Evolutionary conservation across 1,284 basidiomycete genomes (phyloP).

Genomic region (Cystobasidium sp.): DNA sequence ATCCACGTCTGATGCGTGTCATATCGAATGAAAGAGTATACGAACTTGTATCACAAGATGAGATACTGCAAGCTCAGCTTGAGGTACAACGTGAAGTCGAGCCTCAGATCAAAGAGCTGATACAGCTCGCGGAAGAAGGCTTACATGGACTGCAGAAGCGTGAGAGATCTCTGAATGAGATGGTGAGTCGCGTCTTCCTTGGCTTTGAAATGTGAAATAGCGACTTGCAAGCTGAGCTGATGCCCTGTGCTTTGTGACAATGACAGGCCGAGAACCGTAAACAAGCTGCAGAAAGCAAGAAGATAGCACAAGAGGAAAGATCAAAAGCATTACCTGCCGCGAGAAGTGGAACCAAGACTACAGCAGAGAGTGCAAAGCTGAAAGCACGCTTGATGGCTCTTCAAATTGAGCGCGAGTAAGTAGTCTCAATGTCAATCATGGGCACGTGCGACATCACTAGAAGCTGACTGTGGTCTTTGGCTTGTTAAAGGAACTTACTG

Average conservation of each 20-base stretch:
- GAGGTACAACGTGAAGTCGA: constrained; percentile 47
- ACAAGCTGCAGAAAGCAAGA: constrained; percentile 12
- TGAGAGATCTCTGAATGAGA: constrained; percentile 42
- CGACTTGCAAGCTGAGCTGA: not conserved
- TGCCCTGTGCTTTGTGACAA: not conserved
- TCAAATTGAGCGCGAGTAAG: constrained; percentile 37
- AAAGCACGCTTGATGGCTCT: constrained; percentile 39
- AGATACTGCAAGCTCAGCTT: constrained; percentile 45
- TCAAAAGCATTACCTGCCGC: constrained; percentile 5
- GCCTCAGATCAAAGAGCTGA: constrained; percentile 50
- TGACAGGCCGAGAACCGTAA: constrained; percentile 39
- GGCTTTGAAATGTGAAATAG: not conserved
- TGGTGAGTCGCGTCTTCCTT: constrained; percentile 30
- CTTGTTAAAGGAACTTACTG: not conserved
- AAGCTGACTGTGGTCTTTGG: not conserved
- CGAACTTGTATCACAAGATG: constrained; percentile 48
- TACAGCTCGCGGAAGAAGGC: constrained; percentile 47
- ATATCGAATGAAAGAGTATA: constrained; percentile 30
- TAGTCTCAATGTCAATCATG: not conserved
- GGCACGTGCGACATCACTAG: too few relatives aligned
- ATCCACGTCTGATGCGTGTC: constrained; percentile 16
- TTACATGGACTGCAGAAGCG: constrained; percentile 46
- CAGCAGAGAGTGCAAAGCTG: constrained; percentile 30
- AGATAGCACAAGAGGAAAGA: not conserved
- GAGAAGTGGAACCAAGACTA: constrained; percentile 1